Evolutionary conservation across 176 grass and related monocot species (phyloP).

Genomic region (Avena eriantha): DNA sequence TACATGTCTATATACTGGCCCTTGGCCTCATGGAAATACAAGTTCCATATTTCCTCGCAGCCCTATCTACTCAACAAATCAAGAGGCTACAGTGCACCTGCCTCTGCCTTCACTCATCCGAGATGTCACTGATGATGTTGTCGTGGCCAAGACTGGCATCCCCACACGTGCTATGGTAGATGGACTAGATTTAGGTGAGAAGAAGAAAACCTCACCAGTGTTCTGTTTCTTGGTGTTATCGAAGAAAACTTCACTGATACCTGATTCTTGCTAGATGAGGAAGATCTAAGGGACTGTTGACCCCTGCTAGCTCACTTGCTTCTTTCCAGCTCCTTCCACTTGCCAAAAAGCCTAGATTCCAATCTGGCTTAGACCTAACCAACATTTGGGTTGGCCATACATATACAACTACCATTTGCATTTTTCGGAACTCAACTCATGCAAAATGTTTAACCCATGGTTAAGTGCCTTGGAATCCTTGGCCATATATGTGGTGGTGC

Average conservation of each 20-base stretch:
- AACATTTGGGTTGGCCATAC: slow-evolving; percentile 1
- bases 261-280: not conserved
- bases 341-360: not conserved
- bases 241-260: not conserved
- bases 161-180: not conserved
- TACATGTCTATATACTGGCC: not conserved
- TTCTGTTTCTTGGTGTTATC: not conserved
- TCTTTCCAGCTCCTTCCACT: not conserved
- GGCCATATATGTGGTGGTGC: not conserved
- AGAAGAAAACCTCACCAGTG: not conserved
- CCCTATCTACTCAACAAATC: slow-evolving; percentile 11
- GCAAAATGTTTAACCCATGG: slow-evolving; percentile 9
- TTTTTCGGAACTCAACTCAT: not conserved
- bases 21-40: not conserved
- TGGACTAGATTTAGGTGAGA: not conserved
- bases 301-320: not conserved
- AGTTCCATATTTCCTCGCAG: not conserved
- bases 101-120: not conserved
- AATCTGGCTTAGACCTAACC: slow-evolving; percentile 4
- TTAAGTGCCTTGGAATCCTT: not conserved
- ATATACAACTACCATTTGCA: not conserved
- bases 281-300: not conserved
- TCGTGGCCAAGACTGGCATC: not conserved
- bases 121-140: not conserved
- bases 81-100: not conserved